Evolutionary conservation across 2,329 filamentous ascomycete genomes (phyloP).

Genomic region (Sclerotinia glacialis): DNA sequence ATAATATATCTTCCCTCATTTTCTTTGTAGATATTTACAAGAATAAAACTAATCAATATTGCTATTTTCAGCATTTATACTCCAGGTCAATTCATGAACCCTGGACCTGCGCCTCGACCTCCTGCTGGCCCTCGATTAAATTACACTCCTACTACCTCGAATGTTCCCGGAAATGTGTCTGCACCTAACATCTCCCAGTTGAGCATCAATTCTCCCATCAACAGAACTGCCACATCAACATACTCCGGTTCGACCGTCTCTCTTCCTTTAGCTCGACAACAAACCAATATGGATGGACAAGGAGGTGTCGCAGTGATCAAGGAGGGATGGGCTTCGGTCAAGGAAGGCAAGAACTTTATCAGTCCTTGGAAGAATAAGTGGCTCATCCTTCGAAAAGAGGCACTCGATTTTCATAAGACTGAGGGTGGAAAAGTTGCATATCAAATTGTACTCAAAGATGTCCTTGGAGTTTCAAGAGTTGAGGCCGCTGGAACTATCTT

Average conservation of each 20-base stretch:
- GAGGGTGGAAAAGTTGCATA: slow-evolving; percentile 86
- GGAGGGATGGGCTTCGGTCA: slow-evolving; percentile 79
- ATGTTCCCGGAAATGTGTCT: slow-evolving; percentile 73
- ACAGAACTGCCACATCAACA: slow-evolving; percentile 62
- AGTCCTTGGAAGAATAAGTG: slow-evolving; percentile 87
- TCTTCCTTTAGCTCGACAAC: slow-evolving; percentile 63
- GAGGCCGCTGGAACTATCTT: slow-evolving; percentile 91
- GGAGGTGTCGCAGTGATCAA: slow-evolving; percentile 73
- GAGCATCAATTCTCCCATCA: slow-evolving; percentile 57
- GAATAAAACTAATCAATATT: slow-evolving; percentile 17
- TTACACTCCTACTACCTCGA: slow-evolving; percentile 69
- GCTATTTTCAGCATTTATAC: slow-evolving; percentile 51
- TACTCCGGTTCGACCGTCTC: slow-evolving; percentile 71
- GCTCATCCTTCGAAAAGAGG: slow-evolving; percentile 86
- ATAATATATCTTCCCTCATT: slow-evolving; percentile 17
- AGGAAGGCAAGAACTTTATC: slow-evolving; percentile 86
- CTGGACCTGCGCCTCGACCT: slow-evolving; percentile 87
- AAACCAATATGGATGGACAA: slow-evolving; percentile 54
- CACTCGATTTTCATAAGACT: slow-evolving; percentile 90
- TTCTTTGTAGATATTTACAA: slow-evolving; percentile 14
- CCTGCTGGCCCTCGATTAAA: slow-evolving; percentile 79
- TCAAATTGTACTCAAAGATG: slow-evolving; percentile 79
- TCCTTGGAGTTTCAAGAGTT: slow-evolving; percentile 85
- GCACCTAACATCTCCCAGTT: slow-evolving; percentile 67
- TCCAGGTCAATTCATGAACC: slow-evolving; percentile 84